Evolutionary conservation across 2,329 filamentous ascomycete species (phyloP), one percentile per base, ranked within the genome.

Genomic region (Alternaria brassicicola): DNA sequence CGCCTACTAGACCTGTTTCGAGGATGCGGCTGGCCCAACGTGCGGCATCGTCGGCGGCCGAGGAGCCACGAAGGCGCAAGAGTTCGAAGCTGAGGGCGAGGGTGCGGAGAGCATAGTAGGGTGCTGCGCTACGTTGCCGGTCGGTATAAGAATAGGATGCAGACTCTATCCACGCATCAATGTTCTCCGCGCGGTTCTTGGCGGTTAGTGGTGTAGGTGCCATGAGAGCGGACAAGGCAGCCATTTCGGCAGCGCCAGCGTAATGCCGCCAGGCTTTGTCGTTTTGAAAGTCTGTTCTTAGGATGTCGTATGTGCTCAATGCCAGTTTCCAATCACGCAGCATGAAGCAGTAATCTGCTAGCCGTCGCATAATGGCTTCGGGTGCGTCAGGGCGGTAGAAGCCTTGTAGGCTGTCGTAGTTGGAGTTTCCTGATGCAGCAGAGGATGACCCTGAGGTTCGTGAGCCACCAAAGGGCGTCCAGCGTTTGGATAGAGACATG

Each of bases 211-310:
- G 84, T 59, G 90, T 86, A 0, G 91, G 88, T 69, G 89, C 88
- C 59, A 99, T 84, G 31, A 99, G 85, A 38, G 92, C 86, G 69
- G 91, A 92, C 12, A 97, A 80, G 5, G 92, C 93, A 28, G 91
- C 89, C 94, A 99, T 98, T 80, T 99, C 95, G 75, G 96, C 94
- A 1, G 91, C 90, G 3, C 91, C 94, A 0, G 95, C 95, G 74
- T 97, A 92, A 72, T 98, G 91, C 68, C 88, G 92, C 95, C 95
- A 99, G 1, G 95, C 96, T 77, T 98, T 98, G 75, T 97, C 93
- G 73, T 95, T 95, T 72, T 88, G 89, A 76, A 94, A 99, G 75
- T 99, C 96, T 7, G 89, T 86, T 52, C 92, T 87, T 8, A 99
- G 80, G 5, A 99, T 85, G 56, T 99, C 94, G 74, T 97, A 99